These are phyloP conservation scores for Pleurotus giganteus DNA, from an alignment of 768 basidiomycete species.

Conservation along the genomic window DNA sequence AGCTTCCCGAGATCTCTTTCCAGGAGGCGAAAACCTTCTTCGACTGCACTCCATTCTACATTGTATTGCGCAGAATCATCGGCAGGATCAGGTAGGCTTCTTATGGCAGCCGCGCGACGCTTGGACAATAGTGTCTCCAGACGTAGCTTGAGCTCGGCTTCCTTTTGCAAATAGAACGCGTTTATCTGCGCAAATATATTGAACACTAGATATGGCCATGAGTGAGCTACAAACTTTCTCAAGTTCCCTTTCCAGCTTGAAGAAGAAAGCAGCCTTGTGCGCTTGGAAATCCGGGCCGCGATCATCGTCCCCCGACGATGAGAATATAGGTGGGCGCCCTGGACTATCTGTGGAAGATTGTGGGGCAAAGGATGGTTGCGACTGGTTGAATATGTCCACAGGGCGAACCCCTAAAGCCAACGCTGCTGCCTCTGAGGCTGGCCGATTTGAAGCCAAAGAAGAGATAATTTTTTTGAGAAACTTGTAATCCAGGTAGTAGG, in stretches of 20 bases:
- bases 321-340: constrained; percentile 56
- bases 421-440: constrained; percentile 86
- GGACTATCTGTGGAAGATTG: constrained; percentile 38
- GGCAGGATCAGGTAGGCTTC: constrained; percentile 66
- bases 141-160: constrained; percentile 89
- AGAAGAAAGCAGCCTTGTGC: constrained; percentile 97
- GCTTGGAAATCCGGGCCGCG: constrained; percentile 87
- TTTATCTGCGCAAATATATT: constrained; percentile 70
- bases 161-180: constrained; percentile 95
- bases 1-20: constrained; percentile 94
- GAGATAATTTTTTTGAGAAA: constrained; percentile 98
- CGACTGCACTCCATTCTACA: constrained; percentile 93
- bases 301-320: constrained; percentile 63
- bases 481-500: constrained; percentile 98
- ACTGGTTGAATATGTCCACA: constrained; percentile 41
- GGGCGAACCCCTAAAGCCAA: constrained; percentile 82
- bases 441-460: constrained; percentile 85
- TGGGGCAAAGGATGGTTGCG: constrained; percentile 26
- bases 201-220: constrained; percentile 1
- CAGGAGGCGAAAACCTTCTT: constrained; percentile 92
- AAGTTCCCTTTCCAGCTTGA: constrained; percentile 94
- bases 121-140: constrained; percentile 93
- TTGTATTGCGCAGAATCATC: constrained; percentile 61
- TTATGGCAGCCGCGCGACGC: constrained; percentile 77
- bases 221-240: constrained; percentile 70